A percentile compares a stretch with the other conserved stretches of the same genome.
Conservation (phyloP, 106 monocot species). For the Apostasia ramifera region DNA sequence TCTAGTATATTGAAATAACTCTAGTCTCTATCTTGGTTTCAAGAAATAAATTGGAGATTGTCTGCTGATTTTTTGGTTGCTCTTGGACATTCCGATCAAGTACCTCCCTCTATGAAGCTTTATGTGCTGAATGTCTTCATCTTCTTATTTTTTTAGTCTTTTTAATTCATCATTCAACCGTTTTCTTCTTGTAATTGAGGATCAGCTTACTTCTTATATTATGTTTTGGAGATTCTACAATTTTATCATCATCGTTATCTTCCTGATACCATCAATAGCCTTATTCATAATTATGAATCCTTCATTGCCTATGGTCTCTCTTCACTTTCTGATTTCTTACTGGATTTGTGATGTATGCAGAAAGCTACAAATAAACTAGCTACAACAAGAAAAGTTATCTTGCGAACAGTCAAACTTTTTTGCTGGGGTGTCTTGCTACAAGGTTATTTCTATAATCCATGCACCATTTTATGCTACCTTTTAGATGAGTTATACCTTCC, state of each 20-base stretch:
- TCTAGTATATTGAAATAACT: no score
- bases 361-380: slow-evolving; percentile 48
- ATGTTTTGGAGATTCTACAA: neutral
- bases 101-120: no score
- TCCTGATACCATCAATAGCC: neutral
- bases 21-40: no score
- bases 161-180: no score
- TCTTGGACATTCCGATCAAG: no score
- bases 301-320: neutral
- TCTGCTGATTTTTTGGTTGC: no score
- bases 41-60: no score
- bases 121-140: no score
- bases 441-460: slow-evolving; percentile 29
- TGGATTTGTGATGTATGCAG: slow-evolving; percentile 26
- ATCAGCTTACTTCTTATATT: neutral
- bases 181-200: no score
- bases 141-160: no score
- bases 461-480: neutral
- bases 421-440: slow-evolving; percentile 78
- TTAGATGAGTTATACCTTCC: neutral
- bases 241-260: neutral
- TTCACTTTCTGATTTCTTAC: neutral
- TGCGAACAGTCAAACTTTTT: slow-evolving; percentile 77
- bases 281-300: neutral
- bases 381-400: slow-evolving; percentile 60